phyloP scores from a whole-genome alignment of 192 early-diverging fungal genomes.

The Linnemannia zychae region DNA sequence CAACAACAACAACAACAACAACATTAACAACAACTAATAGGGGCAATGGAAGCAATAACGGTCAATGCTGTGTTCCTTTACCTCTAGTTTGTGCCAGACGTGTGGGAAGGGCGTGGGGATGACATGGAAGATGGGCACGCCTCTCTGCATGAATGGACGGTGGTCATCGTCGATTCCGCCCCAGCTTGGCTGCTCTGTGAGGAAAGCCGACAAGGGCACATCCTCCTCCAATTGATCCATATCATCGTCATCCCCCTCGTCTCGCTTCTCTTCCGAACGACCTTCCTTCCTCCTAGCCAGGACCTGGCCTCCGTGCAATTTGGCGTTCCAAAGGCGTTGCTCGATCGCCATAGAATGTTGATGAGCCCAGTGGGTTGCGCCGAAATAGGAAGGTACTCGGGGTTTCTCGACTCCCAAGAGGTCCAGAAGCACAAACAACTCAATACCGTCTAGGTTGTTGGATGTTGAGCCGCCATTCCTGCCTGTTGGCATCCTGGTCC shows the following conservation, averaged over 20 bases:
- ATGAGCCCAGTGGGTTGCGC: constrained; percentile 77
- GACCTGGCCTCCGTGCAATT: constrained; percentile 35
- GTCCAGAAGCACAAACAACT: constrained; percentile 90
- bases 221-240: constrained; percentile 33
- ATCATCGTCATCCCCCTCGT: constrained; percentile 25
- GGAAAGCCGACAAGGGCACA: constrained; percentile 41
- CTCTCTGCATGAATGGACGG: constrained; percentile 82
- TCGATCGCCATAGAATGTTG: constrained; percentile 79
- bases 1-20: too few relatives aligned
- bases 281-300: constrained; percentile 17
- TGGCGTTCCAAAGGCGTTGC: constrained; percentile 63
- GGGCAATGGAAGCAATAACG: constrained; percentile 3
- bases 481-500: constrained; percentile 25
- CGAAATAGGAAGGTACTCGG: constrained; percentile 71
- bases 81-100: constrained; percentile 84
- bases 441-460: constrained; percentile 77
- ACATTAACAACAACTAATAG: not conserved
- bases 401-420: constrained; percentile 78
- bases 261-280: not conserved
- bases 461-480: constrained; percentile 42
- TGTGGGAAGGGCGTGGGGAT: constrained; percentile 89
- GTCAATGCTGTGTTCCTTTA: constrained; percentile 44
- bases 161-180: constrained; percentile 88
- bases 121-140: constrained; percentile 89
- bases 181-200: constrained; percentile 23